Evolutionary conservation across 192 early-diverging fungal genomes (phyloP), one percentile per base, ranked within the genome.

Genomic region (Irineochytrium annulatum): DNA sequence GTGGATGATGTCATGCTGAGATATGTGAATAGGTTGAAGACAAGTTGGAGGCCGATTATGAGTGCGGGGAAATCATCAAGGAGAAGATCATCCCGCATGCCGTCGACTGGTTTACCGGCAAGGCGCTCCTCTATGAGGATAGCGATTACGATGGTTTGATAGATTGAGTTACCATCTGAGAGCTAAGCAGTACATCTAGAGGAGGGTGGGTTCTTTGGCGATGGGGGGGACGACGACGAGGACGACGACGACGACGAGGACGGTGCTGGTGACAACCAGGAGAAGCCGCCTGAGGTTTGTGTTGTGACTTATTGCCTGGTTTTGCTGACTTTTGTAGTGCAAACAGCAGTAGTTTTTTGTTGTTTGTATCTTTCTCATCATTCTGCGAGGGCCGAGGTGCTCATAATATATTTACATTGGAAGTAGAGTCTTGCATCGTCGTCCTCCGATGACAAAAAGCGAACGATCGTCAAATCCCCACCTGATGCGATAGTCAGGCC

Each of bases 101-200:
- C 49, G 73, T 98, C 58, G 93, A 98, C 78, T 99, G 92, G 89
- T 99, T 98, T 80, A 98, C 97, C 20, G 97, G 97, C 69, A 89
- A 91, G 72, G 97, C 97, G 41, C 79, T 98, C 35, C 84, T 88
- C 59, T 91, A 89, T 74, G 89, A 91, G 59, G 83, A 76, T 57
- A 54, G 59, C 56, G 6, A 52, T 63, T 30, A 13, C 41, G 34
- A 34, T 53, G 26, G 41, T 45, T 48, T 49, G 11, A 24, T 49
- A 22, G 6, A 24, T 49, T 22, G 59, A 71, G 55, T 63, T 34
- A 11, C 69, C 72, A 31, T 56, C 60, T 26, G 68, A 77, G 46
- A 71, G 67, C 55, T 83, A 81, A 29, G 83, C 81, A 49, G 78
- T 80, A 53, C 83, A 83, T 55, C 80, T 87, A 5, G 81, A 86